Evolutionary conservation across 73 alveolate genomes (phyloP).

Genomic region (Blepharisma japonicum): DNA sequence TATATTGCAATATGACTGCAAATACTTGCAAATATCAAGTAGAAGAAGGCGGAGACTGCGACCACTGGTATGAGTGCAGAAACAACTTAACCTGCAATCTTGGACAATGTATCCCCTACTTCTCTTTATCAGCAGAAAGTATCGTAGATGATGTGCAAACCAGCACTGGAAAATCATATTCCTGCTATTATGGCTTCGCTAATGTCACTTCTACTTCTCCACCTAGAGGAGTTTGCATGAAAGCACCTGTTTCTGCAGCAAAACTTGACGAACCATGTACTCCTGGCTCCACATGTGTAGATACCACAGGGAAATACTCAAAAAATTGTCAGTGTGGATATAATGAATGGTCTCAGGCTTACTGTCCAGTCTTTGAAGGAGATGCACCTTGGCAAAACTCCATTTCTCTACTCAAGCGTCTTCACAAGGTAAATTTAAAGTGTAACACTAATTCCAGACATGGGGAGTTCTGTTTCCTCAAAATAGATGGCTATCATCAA

Average conservation of each 20-base stretch:
- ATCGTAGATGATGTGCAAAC: not conserved
- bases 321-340: not conserved
- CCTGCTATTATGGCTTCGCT: not conserved
- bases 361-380: slow-evolving; percentile 1
- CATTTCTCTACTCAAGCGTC: no score
- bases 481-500: no score
- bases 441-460: no score
- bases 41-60: not conserved
- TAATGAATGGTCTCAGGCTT: not conserved
- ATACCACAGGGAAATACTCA: not conserved
- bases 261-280: not conserved
- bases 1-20: slow-evolving; percentile 5
- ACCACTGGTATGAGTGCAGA: not conserved
- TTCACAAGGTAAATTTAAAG: no score
- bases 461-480: no score
- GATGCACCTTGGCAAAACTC: not conserved
- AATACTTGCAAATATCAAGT: not conserved
- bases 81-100: not conserved
- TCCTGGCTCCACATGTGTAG: not conserved
- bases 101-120: not conserved
- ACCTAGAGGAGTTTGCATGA: not conserved
- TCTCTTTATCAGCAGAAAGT: not conserved
- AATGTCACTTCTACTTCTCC: not conserved
- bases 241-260: not conserved
- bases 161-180: not conserved